A percentile compares a stretch with the other conserved stretches of the same genome.
Evolutionary conservation across 1,139 yeast species (phyloP).

Genomic region (Candida sanyaensis): DNA sequence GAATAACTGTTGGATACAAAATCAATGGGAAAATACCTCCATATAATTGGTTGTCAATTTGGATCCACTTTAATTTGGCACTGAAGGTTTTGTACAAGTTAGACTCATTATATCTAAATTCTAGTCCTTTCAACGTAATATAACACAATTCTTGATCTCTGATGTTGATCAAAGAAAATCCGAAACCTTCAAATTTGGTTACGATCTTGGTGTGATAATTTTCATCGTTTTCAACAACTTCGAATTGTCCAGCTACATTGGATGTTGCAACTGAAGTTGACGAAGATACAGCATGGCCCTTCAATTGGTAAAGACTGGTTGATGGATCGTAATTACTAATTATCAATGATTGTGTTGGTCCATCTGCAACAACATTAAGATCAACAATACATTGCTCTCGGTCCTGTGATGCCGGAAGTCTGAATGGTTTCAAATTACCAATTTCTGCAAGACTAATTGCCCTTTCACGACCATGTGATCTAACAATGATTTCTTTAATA

Average conservation of each 20-base stretch:
- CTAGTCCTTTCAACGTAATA: constrained; percentile 77
- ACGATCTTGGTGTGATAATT: constrained; percentile 63
- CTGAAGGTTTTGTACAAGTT: constrained; percentile 81
- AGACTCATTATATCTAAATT: constrained; percentile 78
- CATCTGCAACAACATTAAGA: constrained; percentile 92
- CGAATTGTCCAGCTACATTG: constrained; percentile 50
- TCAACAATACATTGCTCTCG: constrained; percentile 63
- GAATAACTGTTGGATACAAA: constrained; percentile 88
- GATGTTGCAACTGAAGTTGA: constrained; percentile 25
- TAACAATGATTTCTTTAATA: constrained; percentile 74
- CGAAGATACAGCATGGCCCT: constrained; percentile 22
- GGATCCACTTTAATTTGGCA: constrained; percentile 89
- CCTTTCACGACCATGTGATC: constrained; percentile 74
- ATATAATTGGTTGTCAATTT: constrained; percentile 86
- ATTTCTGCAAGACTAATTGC: constrained; percentile 87
- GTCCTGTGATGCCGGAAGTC: constrained; percentile 55
- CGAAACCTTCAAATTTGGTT: constrained; percentile 81
- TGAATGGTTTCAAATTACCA: constrained; percentile 87
- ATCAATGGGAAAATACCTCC: constrained; percentile 90
- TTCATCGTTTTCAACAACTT: constrained; percentile 67
- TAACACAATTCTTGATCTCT: constrained; percentile 79
- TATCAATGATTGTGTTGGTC: constrained; percentile 87
- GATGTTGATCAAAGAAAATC: constrained; percentile 78
- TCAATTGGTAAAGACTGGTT: constrained; percentile 68
- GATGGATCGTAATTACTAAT: constrained; percentile 82